These are phyloP conservation scores for Metschnikowia continentalis DNA, from an alignment of 805 yeast species.

Conservation along the genomic window DNA sequence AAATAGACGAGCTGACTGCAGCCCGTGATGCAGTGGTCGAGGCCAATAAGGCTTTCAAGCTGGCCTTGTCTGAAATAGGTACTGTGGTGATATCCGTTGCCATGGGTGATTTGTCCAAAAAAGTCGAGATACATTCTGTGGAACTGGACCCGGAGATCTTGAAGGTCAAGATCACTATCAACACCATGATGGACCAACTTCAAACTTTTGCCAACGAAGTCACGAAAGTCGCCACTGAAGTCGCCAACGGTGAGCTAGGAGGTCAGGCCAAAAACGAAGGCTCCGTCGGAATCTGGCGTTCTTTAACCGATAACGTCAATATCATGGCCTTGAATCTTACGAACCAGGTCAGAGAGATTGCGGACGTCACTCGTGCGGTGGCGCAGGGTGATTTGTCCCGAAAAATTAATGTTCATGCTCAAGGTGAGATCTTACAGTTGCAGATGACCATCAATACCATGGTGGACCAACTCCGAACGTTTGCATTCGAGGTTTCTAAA, in stretches of 20 bases:
- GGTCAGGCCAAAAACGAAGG: slow-evolving; percentile 84
- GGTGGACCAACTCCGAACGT: slow-evolving; percentile 81
- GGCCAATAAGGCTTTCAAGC: slow-evolving; percentile 68
- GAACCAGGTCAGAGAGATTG: slow-evolving; percentile 67
- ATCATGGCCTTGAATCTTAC: slow-evolving; percentile 86
- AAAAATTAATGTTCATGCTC: slow-evolving; percentile 85
- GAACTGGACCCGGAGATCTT: slow-evolving; percentile 77
- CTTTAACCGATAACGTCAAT: slow-evolving; percentile 77
- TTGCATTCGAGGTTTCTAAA: slow-evolving; percentile 81
- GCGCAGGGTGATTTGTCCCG: slow-evolving; percentile 82
- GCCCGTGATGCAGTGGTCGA: slow-evolving; percentile 34
- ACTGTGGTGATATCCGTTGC: slow-evolving; percentile 86
- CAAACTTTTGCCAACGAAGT: slow-evolving; percentile 80
- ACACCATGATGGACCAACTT: slow-evolving; percentile 84
- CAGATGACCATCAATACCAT: slow-evolving; percentile 85
- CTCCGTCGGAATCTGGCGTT: slow-evolving; percentile 86
- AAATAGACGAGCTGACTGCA: slow-evolving; percentile 23
- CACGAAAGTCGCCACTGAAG: slow-evolving; percentile 82
- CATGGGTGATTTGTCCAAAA: slow-evolving; percentile 80
- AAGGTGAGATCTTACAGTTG: slow-evolving; percentile 80
- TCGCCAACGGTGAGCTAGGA: slow-evolving; percentile 85
- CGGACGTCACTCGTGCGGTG: slow-evolving; percentile 85
- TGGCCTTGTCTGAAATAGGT: slow-evolving; percentile 74
- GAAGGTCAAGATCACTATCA: slow-evolving; percentile 75
- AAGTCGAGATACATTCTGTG: slow-evolving; percentile 66